These are phyloP conservation scores for Pelargonium nanum DNA, from an alignment of 345 rosid species.

Conservation along the genomic window DNA sequence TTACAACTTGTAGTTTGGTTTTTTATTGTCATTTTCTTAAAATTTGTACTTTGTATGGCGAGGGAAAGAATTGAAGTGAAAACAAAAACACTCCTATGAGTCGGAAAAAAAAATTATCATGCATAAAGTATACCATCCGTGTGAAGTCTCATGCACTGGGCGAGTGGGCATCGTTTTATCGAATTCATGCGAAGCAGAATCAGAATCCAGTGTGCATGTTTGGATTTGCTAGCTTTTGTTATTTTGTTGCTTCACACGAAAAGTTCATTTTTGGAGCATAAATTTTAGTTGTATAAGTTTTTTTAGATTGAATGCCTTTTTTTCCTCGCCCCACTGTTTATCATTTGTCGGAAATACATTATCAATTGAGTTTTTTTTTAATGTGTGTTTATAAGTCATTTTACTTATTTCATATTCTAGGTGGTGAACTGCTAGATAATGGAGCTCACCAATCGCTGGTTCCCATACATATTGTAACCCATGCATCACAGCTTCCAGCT, in stretches of 20 bases:
- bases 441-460: conserved; percentile 32
- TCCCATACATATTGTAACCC: conserved; percentile 56
- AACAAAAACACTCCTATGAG: too few species aligned
- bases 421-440: conserved; percentile 33
- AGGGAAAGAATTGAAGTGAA: too few species aligned
- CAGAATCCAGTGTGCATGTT: not conserved
- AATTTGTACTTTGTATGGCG: too few species aligned
- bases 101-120: too few species aligned
- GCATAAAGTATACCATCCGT: too few species aligned
- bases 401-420: conserved; percentile 15
- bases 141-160: too few species aligned
- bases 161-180: too few species aligned
- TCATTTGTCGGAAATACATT: not conserved
- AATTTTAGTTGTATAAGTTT: not conserved
- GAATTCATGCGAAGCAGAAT: not conserved
- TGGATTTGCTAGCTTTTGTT: not conserved
- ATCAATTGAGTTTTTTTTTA: not conserved
- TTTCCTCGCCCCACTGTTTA: not conserved
- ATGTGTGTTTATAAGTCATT: not conserved
- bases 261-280: not conserved
- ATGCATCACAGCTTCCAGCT: conserved; percentile 65
- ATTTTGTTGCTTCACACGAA: not conserved
- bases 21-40: too few species aligned
- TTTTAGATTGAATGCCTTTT: too few species aligned
- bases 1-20: too few species aligned